A percentile compares a stretch with the other conserved stretches of the same genome.
phyloP scores from a whole-genome alignment of 2,329 filamentous ascomycete species.

The Trichoderma sp. region DNA sequence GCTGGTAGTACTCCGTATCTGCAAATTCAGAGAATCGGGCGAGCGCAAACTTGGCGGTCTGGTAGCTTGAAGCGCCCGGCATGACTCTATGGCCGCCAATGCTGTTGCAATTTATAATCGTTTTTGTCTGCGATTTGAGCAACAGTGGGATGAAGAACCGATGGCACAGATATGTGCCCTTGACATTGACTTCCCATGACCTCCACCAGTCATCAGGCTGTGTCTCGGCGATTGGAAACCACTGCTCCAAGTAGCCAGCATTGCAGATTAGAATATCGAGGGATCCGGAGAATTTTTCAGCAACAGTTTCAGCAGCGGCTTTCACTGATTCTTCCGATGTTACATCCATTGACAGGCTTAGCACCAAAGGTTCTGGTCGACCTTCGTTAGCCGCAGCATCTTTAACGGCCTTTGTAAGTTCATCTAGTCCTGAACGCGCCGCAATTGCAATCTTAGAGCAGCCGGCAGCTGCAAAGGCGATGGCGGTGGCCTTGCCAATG shows the following conservation, averaged over 20 bases:
- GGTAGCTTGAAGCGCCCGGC: constrained; percentile 41
- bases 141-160: constrained; percentile 50
- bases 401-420: constrained; percentile 39
- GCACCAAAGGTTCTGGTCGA: constrained; percentile 37
- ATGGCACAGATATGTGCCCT: constrained; percentile 48
- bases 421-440: constrained; percentile 51
- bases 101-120: constrained; percentile 11
- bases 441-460: constrained; percentile 54
- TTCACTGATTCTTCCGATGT: constrained; percentile 38
- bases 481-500: constrained; percentile 54
- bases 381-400: constrained; percentile 32
- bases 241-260: constrained; percentile 45
- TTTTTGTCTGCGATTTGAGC: not conserved
- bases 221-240: constrained; percentile 40
- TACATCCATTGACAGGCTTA: constrained; percentile 46
- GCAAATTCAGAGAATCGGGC: constrained; percentile 52
- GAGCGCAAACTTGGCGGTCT: constrained; percentile 52
- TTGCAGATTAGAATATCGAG: constrained; percentile 50
- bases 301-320: constrained; percentile 35
- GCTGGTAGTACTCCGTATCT: constrained; percentile 45
- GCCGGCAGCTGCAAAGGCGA: constrained; percentile 58
- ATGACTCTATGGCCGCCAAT: constrained; percentile 1
- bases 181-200: constrained; percentile 43
- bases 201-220: constrained; percentile 48
- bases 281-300: constrained; percentile 32